Conservation (phyloP, 2,329 filamentous ascomycete genomes). For the Monilinia laxa region DNA sequence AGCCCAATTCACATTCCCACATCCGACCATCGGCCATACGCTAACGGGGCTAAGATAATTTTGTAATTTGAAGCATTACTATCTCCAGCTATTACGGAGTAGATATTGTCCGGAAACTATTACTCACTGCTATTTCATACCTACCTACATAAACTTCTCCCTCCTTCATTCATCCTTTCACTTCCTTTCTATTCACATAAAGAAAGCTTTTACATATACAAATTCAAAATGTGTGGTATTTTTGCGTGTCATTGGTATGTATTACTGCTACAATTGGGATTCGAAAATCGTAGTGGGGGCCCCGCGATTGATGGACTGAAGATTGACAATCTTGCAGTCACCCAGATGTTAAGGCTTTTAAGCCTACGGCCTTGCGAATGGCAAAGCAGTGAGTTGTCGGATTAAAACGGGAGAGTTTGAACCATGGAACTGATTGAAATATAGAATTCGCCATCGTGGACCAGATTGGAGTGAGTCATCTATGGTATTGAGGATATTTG, state of each 20-base stretch:
- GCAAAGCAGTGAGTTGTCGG: slow-evolving; percentile 74
- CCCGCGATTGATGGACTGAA: slow-evolving; percentile 38
- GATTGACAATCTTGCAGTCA: slow-evolving; percentile 55
- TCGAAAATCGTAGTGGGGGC: slow-evolving; percentile 23
- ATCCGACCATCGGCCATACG: slow-evolving; percentile 16
- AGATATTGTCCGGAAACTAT: slow-evolving; percentile 3
- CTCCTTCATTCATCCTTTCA: background rate
- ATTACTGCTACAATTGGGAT: slow-evolving; percentile 8
- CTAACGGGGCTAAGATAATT: slow-evolving; percentile 6
- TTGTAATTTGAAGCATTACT: slow-evolving; percentile 11
- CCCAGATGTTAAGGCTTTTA: slow-evolving; percentile 90
- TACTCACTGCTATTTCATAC: slow-evolving; percentile 8
- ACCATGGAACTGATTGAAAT: slow-evolving; percentile 10
- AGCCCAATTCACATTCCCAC: no score
- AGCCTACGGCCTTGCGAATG: slow-evolving; percentile 89
- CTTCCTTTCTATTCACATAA: background rate
- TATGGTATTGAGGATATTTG: background rate
- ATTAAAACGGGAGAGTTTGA: background rate
- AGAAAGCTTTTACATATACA: background rate
- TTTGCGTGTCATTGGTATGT: slow-evolving; percentile 74
- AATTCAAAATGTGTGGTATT: slow-evolving; percentile 45
- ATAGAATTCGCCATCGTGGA: slow-evolving; percentile 69
- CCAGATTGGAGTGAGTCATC: slow-evolving; percentile 78
- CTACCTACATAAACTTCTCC: background rate
- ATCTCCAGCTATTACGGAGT: background rate